These are phyloP conservation scores for Ceratocystis alfenasii DNA, from an alignment of 2,329 filamentous ascomycete genomes.

Conservation along the genomic window DNA sequence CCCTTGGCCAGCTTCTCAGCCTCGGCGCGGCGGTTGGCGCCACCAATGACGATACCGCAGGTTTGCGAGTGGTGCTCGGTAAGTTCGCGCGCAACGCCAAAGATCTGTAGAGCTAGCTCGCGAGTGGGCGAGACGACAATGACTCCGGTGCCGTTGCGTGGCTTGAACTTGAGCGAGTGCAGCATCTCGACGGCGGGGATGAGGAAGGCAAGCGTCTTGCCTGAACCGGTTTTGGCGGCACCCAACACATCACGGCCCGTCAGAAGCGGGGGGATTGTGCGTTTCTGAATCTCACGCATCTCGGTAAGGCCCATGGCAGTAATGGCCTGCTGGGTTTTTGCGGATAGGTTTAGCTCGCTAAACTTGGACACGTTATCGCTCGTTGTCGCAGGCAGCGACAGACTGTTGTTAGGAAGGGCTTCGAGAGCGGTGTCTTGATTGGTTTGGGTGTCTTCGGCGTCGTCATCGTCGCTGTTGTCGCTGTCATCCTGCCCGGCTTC, in stretches of 20 bases:
- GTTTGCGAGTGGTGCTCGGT: slow-evolving; percentile 91
- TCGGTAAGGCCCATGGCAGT: slow-evolving; percentile 82
- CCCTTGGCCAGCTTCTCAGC: slow-evolving; percentile 90
- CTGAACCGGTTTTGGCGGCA: slow-evolving; percentile 89
- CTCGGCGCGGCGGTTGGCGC: slow-evolving; percentile 80
- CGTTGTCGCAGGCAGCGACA: slow-evolving; percentile 44
- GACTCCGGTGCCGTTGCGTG: slow-evolving; percentile 82
- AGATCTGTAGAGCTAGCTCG: slow-evolving; percentile 90
- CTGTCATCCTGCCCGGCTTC: slow-evolving; percentile 20
- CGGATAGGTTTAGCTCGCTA: slow-evolving; percentile 69
- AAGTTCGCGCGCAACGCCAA: slow-evolving; percentile 83
- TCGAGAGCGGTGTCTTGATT: slow-evolving; percentile 29
- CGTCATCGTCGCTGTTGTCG: slow-evolving; percentile 20
- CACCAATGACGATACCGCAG: slow-evolving; percentile 90
- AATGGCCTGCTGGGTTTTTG: slow-evolving; percentile 80
- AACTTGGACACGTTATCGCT: slow-evolving; percentile 58
- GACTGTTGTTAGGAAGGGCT: slow-evolving; percentile 32
- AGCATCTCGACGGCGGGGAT: slow-evolving; percentile 93
- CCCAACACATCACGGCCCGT: slow-evolving; percentile 87
- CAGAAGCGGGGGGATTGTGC: slow-evolving; percentile 74
- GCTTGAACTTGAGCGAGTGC: slow-evolving; percentile 81
- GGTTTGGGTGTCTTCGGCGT: slow-evolving; percentile 22
- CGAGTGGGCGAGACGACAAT: slow-evolving; percentile 87
- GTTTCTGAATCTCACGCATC: slow-evolving; percentile 90
- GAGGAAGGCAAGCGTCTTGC: slow-evolving; percentile 90